Evolutionary conservation across 208 protist genomes (phyloP).

Genomic region (Herpetomonas tarakana): DNA sequence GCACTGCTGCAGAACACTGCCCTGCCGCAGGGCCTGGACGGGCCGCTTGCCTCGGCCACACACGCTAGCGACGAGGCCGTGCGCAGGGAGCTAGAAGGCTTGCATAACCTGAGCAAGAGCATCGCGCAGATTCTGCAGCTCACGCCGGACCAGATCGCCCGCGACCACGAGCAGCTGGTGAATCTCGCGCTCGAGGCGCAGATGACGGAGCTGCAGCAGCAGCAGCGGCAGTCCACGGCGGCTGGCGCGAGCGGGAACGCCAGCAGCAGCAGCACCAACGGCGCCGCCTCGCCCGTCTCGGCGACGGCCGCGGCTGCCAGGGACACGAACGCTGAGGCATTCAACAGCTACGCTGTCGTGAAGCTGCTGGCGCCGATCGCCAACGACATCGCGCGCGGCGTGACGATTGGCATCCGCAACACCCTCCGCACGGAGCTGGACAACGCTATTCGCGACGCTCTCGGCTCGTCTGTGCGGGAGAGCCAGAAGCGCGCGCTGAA

Average conservation of each 20-base stretch:
- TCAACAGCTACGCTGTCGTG: constrained; percentile 65
- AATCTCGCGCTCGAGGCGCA: constrained; percentile 82
- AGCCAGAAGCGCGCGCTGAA: constrained; percentile 58
- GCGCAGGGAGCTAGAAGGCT: constrained; percentile 35
- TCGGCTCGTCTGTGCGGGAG: constrained; percentile 40
- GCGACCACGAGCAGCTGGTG: constrained; percentile 78
- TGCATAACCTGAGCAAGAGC: constrained; percentile 70
- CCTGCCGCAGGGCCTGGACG: constrained; percentile 68
- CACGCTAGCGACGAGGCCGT: constrained; percentile 67
- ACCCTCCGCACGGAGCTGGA: constrained; percentile 66
- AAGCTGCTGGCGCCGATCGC: constrained; percentile 52
- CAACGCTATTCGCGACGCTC: constrained; percentile 47
- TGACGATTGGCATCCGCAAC: constrained; percentile 61
- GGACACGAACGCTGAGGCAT: constrained; percentile 21
- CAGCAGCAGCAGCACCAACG: not conserved
- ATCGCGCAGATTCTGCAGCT: constrained; percentile 69
- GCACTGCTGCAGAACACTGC: constrained; percentile 59
- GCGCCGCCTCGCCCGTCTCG: not conserved
- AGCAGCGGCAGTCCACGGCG: not conserved
- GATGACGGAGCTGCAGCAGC: constrained; percentile 83
- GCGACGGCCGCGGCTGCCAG: not conserved
- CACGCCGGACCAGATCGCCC: constrained; percentile 54
- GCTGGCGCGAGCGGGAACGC: not conserved
- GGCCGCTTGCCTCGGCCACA: constrained; percentile 56
- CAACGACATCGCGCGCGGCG: constrained; percentile 56